These are phyloP conservation scores for Dichotomocladium elegans DNA, from an alignment of 371 early-diverging fungal species.

Conservation along the genomic window DNA sequence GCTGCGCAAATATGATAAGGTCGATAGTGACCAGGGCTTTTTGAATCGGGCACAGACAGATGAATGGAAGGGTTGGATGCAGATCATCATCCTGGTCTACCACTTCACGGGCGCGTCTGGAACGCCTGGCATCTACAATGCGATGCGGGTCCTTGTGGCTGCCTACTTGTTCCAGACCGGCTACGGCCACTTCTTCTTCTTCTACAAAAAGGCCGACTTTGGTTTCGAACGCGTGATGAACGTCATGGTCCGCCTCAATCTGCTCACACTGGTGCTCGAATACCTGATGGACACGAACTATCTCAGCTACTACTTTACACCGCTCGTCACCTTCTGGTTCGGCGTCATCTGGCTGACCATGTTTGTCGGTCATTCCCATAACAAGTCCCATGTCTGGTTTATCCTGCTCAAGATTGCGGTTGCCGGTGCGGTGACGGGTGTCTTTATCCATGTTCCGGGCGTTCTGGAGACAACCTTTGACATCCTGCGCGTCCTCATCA, in stretches of 20 bases:
- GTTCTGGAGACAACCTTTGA: constrained; percentile 42
- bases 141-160: constrained; percentile 69
- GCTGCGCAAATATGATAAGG: constrained; percentile 20
- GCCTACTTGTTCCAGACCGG: constrained; percentile 80
- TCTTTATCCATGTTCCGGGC: constrained; percentile 38
- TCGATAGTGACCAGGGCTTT: constrained; percentile 50
- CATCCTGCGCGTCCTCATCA: constrained; percentile 31
- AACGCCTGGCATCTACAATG: constrained; percentile 62
- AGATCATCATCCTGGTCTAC: constrained; percentile 69
- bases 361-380: constrained; percentile 43
- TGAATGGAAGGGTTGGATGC: constrained; percentile 91
- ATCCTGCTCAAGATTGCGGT: constrained; percentile 49
- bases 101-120: constrained; percentile 67
- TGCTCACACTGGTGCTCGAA: constrained; percentile 62
- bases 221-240: constrained; percentile 54
- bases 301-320: constrained; percentile 77
- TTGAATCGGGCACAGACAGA: constrained; percentile 74
- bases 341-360: constrained; percentile 65
- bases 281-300: constrained; percentile 69
- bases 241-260: constrained; percentile 66
- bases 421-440: constrained; percentile 30
- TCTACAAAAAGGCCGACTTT: constrained; percentile 69
- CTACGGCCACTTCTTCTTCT: constrained; percentile 71
- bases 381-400: constrained; percentile 35
- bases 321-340: constrained; percentile 74